These are phyloP conservation scores for Microthlaspi erraticum DNA, from an alignment of 345 rosid genomes.

Conservation along the genomic window DNA sequence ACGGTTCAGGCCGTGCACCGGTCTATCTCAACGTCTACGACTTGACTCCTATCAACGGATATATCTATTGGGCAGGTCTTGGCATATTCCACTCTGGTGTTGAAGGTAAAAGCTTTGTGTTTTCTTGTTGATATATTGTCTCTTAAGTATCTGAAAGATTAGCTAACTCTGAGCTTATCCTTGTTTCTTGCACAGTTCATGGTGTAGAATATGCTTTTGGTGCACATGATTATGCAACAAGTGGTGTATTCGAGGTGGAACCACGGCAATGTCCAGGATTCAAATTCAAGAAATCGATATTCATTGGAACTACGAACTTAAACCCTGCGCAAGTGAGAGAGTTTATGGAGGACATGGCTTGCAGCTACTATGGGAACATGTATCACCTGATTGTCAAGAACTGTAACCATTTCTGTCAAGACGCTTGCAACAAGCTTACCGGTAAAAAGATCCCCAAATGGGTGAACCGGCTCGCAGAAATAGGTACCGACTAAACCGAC, in stretches of 20 bases:
- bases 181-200: constrained; percentile 58
- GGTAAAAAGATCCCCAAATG: constrained; percentile 84
- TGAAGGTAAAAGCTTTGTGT: constrained; percentile 66
- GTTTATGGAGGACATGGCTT: constrained; percentile 83
- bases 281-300: constrained; percentile 88
- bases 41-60: constrained; percentile 86
- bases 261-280: constrained; percentile 94
- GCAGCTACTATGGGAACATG: constrained; percentile 77
- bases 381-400: constrained; percentile 92
- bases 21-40: constrained; percentile 95
- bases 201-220: constrained; percentile 98
- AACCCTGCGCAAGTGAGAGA: constrained; percentile 83
- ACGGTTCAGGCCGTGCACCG: constrained; percentile 67
- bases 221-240: constrained; percentile 86
- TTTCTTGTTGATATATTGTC: constrained; percentile 24
- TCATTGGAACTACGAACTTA: constrained; percentile 84
- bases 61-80: constrained; percentile 94
- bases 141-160: constrained; percentile 13
- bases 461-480: constrained; percentile 90
- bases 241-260: constrained; percentile 95
- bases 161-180: constrained; percentile 8
- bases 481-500: constrained; percentile 64
- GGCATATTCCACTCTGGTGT: constrained; percentile 98
- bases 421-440: constrained; percentile 72
- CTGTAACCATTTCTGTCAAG: constrained; percentile 93